Evolutionary conservation across 1,284 basidiomycete genomes (phyloP).

Genomic region (Cryptococcus sp.): DNA sequence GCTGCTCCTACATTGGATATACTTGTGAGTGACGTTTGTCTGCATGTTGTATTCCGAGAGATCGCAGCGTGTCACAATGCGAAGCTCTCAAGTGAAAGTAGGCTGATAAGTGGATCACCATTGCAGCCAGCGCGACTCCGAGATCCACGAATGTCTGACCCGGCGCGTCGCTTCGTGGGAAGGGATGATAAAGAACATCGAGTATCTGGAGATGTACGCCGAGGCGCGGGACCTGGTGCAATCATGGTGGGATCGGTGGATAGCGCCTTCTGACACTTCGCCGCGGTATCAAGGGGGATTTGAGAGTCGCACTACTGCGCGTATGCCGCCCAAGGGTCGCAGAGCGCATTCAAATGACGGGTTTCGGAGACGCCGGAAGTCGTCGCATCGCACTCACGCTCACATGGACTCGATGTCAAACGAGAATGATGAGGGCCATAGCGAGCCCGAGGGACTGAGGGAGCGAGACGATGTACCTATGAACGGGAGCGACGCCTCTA

Average conservation of each 20-base stretch:
- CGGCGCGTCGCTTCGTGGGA: conserved; percentile 47
- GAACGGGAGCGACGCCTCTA: too few species aligned
- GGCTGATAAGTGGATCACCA: background rate
- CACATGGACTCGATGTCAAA: too few species aligned
- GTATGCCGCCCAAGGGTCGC: too few species aligned
- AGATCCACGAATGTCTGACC: conserved; percentile 34
- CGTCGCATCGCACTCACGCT: too few species aligned
- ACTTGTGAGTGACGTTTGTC: conserved; percentile 42
- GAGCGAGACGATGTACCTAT: too few species aligned
- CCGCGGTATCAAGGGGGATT: too few species aligned
- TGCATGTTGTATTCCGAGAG: background rate
- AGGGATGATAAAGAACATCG: conserved; percentile 50
- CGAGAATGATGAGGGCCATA: too few species aligned
- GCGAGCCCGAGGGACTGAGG: too few species aligned
- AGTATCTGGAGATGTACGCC: conserved; percentile 50
- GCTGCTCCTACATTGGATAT: conserved; percentile 51
- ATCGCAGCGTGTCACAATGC: background rate
- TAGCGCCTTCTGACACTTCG: conserved; percentile 26
- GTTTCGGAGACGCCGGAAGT: too few species aligned
- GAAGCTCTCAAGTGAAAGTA: background rate
- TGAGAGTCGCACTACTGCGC: too few species aligned
- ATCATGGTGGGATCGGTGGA: conserved; percentile 52
- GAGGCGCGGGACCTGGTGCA: conserved; percentile 46
- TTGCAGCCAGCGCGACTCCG: conserved; percentile 10
- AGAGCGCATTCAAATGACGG: too few species aligned